phyloP scores from a whole-genome alignment of 2,329 filamentous ascomycete species.

The Penicillium sp. region DNA sequence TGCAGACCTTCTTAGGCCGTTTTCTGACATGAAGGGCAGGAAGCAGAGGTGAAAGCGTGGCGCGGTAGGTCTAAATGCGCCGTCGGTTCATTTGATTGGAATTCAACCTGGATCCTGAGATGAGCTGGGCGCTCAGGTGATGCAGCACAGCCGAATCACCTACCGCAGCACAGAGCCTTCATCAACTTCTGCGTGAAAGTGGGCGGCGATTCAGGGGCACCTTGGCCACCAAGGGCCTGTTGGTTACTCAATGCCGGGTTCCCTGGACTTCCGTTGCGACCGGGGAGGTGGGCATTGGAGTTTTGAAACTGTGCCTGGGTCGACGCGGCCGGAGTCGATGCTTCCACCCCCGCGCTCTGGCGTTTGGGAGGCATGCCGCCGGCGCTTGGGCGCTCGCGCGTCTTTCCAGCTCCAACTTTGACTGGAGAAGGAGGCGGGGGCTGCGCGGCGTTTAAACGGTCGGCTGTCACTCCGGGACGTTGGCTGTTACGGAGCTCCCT shows the following conservation, averaged over 20 bases:
- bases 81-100: slow-evolving; percentile 12
- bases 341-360: slow-evolving; percentile 58
- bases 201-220: slow-evolving; percentile 59
- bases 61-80: slow-evolving; percentile 13
- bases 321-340: slow-evolving; percentile 75
- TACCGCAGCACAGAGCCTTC: slow-evolving; percentile 84
- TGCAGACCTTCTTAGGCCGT: slow-evolving; percentile 14
- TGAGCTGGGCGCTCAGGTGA: slow-evolving; percentile 18
- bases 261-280: slow-evolving; percentile 48
- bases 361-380: slow-evolving; percentile 66
- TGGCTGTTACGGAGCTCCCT: slow-evolving; percentile 51
- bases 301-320: slow-evolving; percentile 95
- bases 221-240: slow-evolving; percentile 48
- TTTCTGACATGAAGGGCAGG: slow-evolving; percentile 14
- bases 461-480: slow-evolving; percentile 61
- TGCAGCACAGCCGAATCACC: slow-evolving; percentile 25
- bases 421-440: slow-evolving; percentile 78
- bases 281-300: slow-evolving; percentile 75
- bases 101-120: slow-evolving; percentile 30
- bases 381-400: slow-evolving; percentile 64
- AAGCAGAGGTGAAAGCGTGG: slow-evolving; percentile 10
- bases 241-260: slow-evolving; percentile 54
- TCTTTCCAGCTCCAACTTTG: slow-evolving; percentile 67
- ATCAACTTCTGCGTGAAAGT: slow-evolving; percentile 84
- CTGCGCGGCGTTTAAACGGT: slow-evolving; percentile 90